Conservation (phyloP, 179 eudicot species). For the Nepenthes alata region DNA sequence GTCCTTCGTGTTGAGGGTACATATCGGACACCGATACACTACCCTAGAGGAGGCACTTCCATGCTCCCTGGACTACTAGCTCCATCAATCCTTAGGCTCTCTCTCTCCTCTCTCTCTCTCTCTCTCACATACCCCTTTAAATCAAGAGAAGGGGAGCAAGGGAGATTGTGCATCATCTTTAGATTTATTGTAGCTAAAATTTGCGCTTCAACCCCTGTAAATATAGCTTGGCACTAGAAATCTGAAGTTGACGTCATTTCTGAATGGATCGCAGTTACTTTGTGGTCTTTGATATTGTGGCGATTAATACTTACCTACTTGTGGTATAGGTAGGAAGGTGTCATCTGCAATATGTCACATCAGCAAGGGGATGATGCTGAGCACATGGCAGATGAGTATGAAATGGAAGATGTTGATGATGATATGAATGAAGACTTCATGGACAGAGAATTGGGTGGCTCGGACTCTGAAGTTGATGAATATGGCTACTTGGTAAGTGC, state of each 20-base stretch:
- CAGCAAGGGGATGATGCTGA: constrained; percentile 42
- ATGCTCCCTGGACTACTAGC: too few species aligned
- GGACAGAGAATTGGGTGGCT: constrained; percentile 47
- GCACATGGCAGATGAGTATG: constrained; percentile 59
- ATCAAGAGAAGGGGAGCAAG: too few species aligned
- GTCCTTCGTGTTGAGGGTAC: too few species aligned
- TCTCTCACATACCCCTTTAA: too few species aligned
- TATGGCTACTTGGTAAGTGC: constrained; percentile 37
- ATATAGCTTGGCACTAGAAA: not conserved
- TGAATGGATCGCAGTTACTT: not conserved
- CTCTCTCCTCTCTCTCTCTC: too few species aligned
- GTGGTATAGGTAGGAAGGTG: not conserved
- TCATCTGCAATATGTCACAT: constrained; percentile 29
- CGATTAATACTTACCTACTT: not conserved
- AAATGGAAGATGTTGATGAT: constrained; percentile 52
- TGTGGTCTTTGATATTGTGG: not conserved
- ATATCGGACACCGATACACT: too few species aligned
- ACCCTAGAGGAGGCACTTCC: too few species aligned
- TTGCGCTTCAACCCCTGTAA: too few species aligned
- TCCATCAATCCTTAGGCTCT: too few species aligned
- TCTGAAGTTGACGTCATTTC: not conserved
- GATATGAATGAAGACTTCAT: constrained; percentile 52
- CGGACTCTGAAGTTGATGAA: constrained; percentile 74
- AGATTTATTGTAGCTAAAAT: too few species aligned
- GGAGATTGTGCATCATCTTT: too few species aligned